Percentiles rank a stretch among this genome's conserved stretches.
Conservation (phyloP, 2,329 filamentous ascomycete genomes). For the Xylariaceae sp. region DNA sequence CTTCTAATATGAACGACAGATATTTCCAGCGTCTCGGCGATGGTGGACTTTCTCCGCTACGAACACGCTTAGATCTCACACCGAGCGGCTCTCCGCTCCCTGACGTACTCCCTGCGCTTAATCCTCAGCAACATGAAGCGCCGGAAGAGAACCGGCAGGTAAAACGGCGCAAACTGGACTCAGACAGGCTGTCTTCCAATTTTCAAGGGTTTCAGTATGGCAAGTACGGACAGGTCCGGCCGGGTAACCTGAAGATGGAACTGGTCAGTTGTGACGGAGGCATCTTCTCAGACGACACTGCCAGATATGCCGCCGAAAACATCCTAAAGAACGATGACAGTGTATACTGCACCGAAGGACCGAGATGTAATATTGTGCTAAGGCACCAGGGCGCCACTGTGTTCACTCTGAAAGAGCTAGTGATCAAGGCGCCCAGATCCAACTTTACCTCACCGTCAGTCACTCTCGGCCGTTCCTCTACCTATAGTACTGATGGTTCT, state of each 20-base stretch:
- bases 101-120: conserved; percentile 27
- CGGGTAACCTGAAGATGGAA: conserved; percentile 77
- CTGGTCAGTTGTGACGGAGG: conserved; percentile 87
- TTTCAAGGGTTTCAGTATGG: conserved; percentile 70
- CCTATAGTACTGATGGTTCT: conserved; percentile 31
- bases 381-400: conserved; percentile 73
- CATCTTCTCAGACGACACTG: conserved; percentile 56
- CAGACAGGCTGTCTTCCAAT: conserved; percentile 48
- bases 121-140: conserved; percentile 24
- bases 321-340: conserved; percentile 75
- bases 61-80: conserved; percentile 26
- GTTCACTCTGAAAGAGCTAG: conserved; percentile 77
- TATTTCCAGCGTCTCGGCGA: conserved; percentile 17
- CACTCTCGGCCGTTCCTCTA: not conserved
- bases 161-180: conserved; percentile 68
- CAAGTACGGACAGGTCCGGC: conserved; percentile 78
- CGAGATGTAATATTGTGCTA: conserved; percentile 79
- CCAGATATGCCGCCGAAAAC: conserved; percentile 65
- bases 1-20: conserved; percentile 14
- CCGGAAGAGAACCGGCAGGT: conserved; percentile 41
- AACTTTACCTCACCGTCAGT: conserved; percentile 85
- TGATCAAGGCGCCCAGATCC: conserved; percentile 77
- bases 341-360: conserved; percentile 87
- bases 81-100: conserved; percentile 21
- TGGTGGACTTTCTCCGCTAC: conserved; percentile 23